Percentiles rank a stretch among this genome's conserved stretches.
These are phyloP conservation scores for Acanthamoeba healyi DNA, from an alignment of 208 protist genomes.

Conservation along the genomic window DNA sequence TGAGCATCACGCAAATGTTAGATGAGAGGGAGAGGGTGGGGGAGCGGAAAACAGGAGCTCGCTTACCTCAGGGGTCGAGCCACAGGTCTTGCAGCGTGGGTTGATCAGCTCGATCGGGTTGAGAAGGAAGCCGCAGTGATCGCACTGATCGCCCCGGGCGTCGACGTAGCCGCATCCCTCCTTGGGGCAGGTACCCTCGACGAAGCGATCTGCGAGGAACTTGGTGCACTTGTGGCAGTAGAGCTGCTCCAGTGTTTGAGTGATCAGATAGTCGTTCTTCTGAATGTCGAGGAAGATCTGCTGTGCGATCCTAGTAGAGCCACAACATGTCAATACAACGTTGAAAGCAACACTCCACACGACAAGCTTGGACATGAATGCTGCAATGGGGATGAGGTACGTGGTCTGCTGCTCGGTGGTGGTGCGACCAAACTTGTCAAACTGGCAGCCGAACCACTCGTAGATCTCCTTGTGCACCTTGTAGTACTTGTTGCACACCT, in stretches of 20 bases:
- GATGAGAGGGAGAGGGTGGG: neutral
- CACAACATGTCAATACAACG: too few species aligned
- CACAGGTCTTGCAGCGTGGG: constrained; percentile 86
- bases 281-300: constrained; percentile 90
- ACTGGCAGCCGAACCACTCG: constrained; percentile 93
- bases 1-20: neutral
- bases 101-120: constrained; percentile 88
- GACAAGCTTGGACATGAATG: neutral
- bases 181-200: constrained; percentile 89
- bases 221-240: constrained; percentile 85
- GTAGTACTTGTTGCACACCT: constrained; percentile 93
- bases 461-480: constrained; percentile 90
- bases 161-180: constrained; percentile 87
- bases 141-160: constrained; percentile 93
- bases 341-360: too few species aligned
- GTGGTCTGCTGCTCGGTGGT: constrained; percentile 88
- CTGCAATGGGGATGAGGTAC: neutral
- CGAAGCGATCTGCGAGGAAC: constrained; percentile 91
- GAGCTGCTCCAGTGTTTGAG: constrained; percentile 87
- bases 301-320: constrained; percentile 88
- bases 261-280: constrained; percentile 80
- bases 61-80: constrained; percentile 71
- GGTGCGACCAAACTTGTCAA: constrained; percentile 93
- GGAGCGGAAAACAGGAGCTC: neutral
- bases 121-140: constrained; percentile 88